phyloP scores from a whole-genome alignment of 495 filamentous ascomycete species.

The Xylaria grammica region DNA sequence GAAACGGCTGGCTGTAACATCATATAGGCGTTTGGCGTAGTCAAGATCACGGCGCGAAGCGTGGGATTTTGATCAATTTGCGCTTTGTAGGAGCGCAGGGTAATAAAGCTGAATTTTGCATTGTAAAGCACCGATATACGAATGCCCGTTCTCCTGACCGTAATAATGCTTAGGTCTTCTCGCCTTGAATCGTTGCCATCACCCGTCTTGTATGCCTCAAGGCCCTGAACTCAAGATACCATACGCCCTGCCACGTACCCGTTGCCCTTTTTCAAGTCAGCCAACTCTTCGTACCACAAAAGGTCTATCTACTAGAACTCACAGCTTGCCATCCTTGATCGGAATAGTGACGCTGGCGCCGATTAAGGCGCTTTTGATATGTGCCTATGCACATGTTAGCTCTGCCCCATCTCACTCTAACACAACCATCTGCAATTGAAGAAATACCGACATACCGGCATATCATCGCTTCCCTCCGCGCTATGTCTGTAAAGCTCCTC shows the following conservation, averaged over 20 bases:
- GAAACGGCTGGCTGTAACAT: conserved; percentile 22
- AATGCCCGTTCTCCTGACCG: neutral
- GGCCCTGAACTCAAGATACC: conserved; percentile 90
- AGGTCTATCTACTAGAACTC: conserved; percentile 40
- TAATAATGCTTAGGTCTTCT: conserved; percentile 61
- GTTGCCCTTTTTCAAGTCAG: conserved; percentile 40
- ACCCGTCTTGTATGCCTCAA: conserved; percentile 76
- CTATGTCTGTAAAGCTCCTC: conserved; percentile 85
- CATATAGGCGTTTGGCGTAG: conserved; percentile 35
- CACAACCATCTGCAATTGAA: neutral
- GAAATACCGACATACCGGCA: conserved; percentile 63
- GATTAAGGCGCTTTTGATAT: conserved; percentile 89
- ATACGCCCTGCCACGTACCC: conserved; percentile 81
- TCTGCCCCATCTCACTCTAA: neutral
- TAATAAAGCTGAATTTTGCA: conserved; percentile 1
- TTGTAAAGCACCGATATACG: neutral
- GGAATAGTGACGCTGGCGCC: conserved; percentile 89
- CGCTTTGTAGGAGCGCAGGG: neutral
- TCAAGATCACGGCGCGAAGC: conserved; percentile 7
- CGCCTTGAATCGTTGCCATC: conserved; percentile 93
- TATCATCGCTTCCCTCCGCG: conserved; percentile 90
- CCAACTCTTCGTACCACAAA: neutral
- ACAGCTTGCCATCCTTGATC: conserved; percentile 77
- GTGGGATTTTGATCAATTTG: conserved; percentile 9
- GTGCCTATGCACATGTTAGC: conserved; percentile 54